Conservation (phyloP, 495 filamentous ascomycete genomes). For the Aspergillus asperescens region DNA sequence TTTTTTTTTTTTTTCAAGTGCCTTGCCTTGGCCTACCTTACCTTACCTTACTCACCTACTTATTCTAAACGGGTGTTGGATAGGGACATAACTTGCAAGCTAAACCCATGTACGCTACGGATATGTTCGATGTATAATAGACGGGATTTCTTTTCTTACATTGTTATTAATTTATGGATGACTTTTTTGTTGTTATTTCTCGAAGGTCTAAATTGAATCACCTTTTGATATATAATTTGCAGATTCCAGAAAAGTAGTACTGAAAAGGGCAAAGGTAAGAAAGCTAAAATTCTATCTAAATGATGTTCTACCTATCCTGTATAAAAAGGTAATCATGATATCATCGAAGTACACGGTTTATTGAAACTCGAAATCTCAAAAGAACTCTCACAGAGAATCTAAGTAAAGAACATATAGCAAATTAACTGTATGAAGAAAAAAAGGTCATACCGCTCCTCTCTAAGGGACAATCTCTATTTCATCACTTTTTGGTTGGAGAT, state of each 20-base stretch:
- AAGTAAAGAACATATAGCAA: neutral
- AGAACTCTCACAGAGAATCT: conserved; percentile 1
- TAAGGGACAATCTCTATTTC: neutral
- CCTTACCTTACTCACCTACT: neutral
- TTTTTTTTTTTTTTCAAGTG: neutral
- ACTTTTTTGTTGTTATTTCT: no score
- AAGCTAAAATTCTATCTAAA: no score
- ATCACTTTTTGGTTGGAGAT: neutral
- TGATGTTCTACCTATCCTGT: no score
- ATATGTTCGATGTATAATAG: neutral
- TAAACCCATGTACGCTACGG: neutral
- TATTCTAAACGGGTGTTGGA: neutral
- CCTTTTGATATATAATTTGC: no score
- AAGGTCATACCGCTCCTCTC: neutral
- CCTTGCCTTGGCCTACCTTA: neutral
- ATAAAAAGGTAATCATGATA: no score
- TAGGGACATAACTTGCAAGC: neutral
- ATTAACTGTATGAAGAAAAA: conserved; percentile 2
- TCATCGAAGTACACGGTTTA: conserved; percentile 2
- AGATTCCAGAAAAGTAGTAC: no score
- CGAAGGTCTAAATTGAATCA: no score
- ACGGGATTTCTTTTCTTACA: neutral
- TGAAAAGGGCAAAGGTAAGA: no score
- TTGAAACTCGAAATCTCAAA: neutral
- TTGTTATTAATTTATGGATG: neutral